A percentile compares a stretch with the other conserved stretches of the same genome.
Evolutionary conservation across 208 protist species (phyloP).

Genomic region (Trypanosoma melophagium): DNA sequence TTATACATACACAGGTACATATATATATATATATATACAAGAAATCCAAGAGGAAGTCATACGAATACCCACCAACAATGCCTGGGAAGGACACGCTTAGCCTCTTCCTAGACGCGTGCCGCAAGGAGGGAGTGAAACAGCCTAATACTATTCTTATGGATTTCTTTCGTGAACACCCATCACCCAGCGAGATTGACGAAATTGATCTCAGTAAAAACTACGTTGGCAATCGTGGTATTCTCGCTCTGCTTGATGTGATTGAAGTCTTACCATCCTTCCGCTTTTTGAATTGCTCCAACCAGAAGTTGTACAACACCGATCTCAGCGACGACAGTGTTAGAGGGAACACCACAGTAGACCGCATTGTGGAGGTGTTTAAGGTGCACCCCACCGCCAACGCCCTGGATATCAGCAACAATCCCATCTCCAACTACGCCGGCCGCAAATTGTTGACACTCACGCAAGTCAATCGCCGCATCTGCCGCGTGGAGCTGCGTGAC

Average conservation of each 20-base stretch:
- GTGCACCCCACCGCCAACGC: constrained; percentile 76
- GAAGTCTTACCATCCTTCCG: constrained; percentile 77
- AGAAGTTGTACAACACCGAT: constrained; percentile 92
- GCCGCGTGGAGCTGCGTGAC: constrained; percentile 69
- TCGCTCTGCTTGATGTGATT: constrained; percentile 78
- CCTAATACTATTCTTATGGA: constrained; percentile 70
- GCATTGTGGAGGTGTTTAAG: constrained; percentile 81
- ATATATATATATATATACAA: constrained; percentile 4
- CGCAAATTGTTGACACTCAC: constrained; percentile 81
- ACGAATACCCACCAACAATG: constrained; percentile 22
- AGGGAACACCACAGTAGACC: constrained; percentile 83
- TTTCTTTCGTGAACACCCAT: constrained; percentile 67
- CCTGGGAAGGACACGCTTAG: constrained; percentile 43
- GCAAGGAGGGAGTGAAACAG: constrained; percentile 77
- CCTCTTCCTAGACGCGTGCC: constrained; percentile 73
- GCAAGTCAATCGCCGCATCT: constrained; percentile 79
- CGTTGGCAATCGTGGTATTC: constrained; percentile 85
- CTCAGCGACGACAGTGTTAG: constrained; percentile 87
- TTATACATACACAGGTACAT: no score
- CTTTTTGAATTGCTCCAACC: constrained; percentile 73
- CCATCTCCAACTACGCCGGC: constrained; percentile 89
- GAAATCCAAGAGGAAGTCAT: constrained; percentile 1
- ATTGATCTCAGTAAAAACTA: constrained; percentile 87
- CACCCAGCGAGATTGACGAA: constrained; percentile 72
- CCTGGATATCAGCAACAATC: constrained; percentile 83